Evolutionary conservation across 352 stramenopile species (phyloP), one percentile per base, ranked within the genome.

Genomic region (Phytophthora cryptogea): DNA sequence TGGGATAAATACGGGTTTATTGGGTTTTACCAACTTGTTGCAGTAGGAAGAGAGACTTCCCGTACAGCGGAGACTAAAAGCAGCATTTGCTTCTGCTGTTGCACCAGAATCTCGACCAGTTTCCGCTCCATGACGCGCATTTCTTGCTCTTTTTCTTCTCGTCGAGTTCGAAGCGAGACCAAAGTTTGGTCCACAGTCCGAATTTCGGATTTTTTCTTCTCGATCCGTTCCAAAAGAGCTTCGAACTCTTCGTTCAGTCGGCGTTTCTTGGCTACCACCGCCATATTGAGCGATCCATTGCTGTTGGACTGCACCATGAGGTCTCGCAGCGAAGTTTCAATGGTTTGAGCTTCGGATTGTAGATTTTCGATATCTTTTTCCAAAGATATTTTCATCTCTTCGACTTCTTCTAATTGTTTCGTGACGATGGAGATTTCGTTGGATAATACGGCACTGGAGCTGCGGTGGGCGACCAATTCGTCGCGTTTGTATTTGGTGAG

Each of bases 161-260:
- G 45, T 10, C 76, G 72, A 26, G 70, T 39, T 14, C 80, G 72
- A 42, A 94, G 67, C 17, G 74, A 74, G 8, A 51, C 56, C 8
- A 90, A 62, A 28, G 85, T 92, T 68, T 84, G 79, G 36, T 91
- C 83, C 10, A 86, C 62, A 8, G 67, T 81, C 16, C 74, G 74
- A 33, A 85, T 56, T 51, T 94, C 79, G 0, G 32, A 47, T 42
- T 85, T 86, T 46, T 92, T 92, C 49, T 70, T 72, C 55, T 94
- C 83, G 8, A 92, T 82, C 2, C 75, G 73, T 54, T 92, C 85
- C 41, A 94, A 52, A 23, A 94, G 65, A 30, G 63, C 64, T 39
- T 94, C 85, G 14, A 90, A 91, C 48, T 94, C 85, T 65, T 94
- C 83, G 43, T 94, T 88, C 44, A 94, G 62, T 11, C 85, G 79